Percentiles rank a stretch among this genome's conserved stretches.
These are phyloP conservation scores for Solanum pinnatisectum DNA, from an alignment of 257 asterid genomes.

Conservation along the genomic window DNA sequence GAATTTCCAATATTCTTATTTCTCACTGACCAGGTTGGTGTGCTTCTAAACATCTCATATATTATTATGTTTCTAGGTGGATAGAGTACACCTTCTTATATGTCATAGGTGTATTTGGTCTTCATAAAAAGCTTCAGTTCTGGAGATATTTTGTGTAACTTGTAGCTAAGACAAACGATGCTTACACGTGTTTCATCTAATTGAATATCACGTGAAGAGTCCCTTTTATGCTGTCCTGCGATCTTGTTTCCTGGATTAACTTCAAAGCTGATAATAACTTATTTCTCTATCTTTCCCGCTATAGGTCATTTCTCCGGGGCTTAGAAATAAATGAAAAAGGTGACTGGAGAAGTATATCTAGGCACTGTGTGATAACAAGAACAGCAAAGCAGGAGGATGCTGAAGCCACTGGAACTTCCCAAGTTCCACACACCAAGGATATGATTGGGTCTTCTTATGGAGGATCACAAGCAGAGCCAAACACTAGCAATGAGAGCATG, in stretches of 20 bases:
- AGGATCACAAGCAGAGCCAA: background rate
- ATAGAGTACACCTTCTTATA: background rate
- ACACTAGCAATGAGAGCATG: background rate
- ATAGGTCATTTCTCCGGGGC: background rate
- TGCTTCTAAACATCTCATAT: background rate
- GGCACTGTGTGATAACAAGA: background rate
- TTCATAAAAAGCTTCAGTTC: background rate
- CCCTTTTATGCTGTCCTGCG: background rate
- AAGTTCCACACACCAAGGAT: background rate
- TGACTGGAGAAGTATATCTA: slow-evolving; percentile 1
- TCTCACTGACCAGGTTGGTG: background rate
- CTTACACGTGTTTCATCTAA: background rate
- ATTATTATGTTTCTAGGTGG: background rate
- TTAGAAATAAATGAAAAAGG: background rate
- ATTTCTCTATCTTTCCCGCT: background rate
- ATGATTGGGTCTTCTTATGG: background rate
- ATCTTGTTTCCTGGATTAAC: background rate
- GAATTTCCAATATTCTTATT: background rate
- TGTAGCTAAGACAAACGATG: background rate
- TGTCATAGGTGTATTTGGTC: background rate
- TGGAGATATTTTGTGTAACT: background rate
- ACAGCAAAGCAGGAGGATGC: background rate
- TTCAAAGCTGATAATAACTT: background rate
- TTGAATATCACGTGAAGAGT: background rate
- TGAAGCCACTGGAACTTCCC: slow-evolving; percentile 3